phyloP scores from a whole-genome alignment of 495 filamentous ascomycete species.

The Glarea lozoyensis region DNA sequence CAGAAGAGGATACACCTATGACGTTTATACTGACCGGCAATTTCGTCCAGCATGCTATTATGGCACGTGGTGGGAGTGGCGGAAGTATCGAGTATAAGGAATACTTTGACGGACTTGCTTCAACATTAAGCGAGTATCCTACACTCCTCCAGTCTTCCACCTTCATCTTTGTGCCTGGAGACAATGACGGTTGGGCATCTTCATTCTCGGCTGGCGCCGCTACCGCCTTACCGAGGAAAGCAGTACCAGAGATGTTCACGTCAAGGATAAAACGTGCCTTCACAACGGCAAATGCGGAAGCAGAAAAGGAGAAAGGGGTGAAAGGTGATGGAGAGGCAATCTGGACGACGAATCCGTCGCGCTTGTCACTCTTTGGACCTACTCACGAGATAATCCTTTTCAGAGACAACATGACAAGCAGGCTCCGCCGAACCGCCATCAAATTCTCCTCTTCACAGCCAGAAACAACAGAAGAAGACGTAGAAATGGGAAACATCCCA shows the following conservation, averaged over 20 bases:
- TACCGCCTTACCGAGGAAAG: slow-evolving; percentile 59
- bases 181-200: slow-evolving; percentile 89
- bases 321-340: slow-evolving; percentile 58
- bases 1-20: slow-evolving; percentile 59
- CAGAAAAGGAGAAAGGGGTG: slow-evolving; percentile 30
- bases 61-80: slow-evolving; percentile 53
- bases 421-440: slow-evolving; percentile 67
- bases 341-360: slow-evolving; percentile 80
- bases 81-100: slow-evolving; percentile 92
- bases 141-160: slow-evolving; percentile 66
- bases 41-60: slow-evolving; percentile 66
- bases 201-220: slow-evolving; percentile 79
- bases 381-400: slow-evolving; percentile 78
- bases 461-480: slow-evolving; percentile 22
- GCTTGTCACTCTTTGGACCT: slow-evolving; percentile 75
- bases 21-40: slow-evolving; percentile 76
- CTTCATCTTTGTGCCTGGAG: slow-evolving; percentile 88
- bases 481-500: slow-evolving; percentile 16
- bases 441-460: slow-evolving; percentile 37
- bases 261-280: slow-evolving; percentile 73
- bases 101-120: slow-evolving; percentile 78
- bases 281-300: slow-evolving; percentile 61
- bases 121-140: slow-evolving; percentile 79
- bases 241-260: slow-evolving; percentile 80
- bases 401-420: slow-evolving; percentile 72